Base-by-base conservation (phyloP, 352 stramenopile species). In the Globisporangium apiculatum region DNA sequence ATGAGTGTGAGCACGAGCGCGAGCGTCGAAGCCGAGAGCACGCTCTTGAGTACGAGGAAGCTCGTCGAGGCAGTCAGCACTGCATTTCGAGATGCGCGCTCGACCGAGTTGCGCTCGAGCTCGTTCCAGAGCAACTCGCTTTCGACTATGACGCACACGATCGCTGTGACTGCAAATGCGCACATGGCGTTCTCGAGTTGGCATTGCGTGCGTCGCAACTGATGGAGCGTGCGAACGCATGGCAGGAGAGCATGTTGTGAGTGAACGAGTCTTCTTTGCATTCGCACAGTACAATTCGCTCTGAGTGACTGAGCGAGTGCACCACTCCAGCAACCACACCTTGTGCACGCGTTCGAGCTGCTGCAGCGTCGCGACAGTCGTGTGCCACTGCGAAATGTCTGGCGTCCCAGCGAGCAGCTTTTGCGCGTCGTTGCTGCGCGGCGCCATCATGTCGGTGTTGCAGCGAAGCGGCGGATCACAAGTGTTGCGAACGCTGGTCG, bases 151-250 rank as follows among this genome's bases (percentile, higher is more conserved):
- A 65, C 76, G 50, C 64, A 71, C 37, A 67, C 10, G 17, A 84
- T 71, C 49, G 62, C 64, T 10, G 74, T 53, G 37, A 68, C n/a
- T 8, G 72, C 68, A 31, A 74, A 36, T 7, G 60, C 48, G 31
- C 83, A 59, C 76, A 84, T 86, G 59, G 51, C 64, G 56, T 67
- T 86, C 57, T 86, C 76, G 40, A 77, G 58, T 4, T 64, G 59
- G 10, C 50, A 51, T 31, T 57, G 69, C 31, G 58, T 55, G 1
- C 55, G 14, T 0, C 53, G 45, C 15, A 79, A 46, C 71, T 79
- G 3, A 31, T 31, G 24, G 24, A 31, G 3, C 24, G 24, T 31
- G 24, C 24, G 24, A 31, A 31, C 24, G 24, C 24, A 31, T 31
- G 24, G 3, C 24, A 31, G 24, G 24, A 31, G 24, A 31, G 24